Evolutionary conservation across 257 asterid species (phyloP), one percentile per base, ranked within the genome.

Genomic region (Asclepias syriaca): DNA sequence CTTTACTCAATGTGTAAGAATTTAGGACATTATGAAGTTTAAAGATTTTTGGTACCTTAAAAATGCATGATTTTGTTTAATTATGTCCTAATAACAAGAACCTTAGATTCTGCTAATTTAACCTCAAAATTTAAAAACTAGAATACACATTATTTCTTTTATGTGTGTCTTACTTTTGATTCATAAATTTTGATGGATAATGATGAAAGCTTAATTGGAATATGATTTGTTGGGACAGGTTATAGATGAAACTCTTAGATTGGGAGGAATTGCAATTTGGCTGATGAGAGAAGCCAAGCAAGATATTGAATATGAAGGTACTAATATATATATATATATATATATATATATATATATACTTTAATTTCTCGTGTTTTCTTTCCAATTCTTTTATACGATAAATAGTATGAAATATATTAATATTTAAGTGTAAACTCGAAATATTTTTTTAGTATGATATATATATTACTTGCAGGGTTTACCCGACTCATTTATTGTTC

Each of bases 241-340:
- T 13, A 93, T 87, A 46, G 98, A 93, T 59, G 98, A 93, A 85
- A 83, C 95, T 70, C 98, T 90, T 72, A 83, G 98, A 60, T 67
- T 89, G 19, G 98, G 92, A 15, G 97, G 96, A 37, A 90, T 93
- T 65, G 97, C 98, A 48, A 90, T 93, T 77, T 93, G 97, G 97
- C 77, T 93, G 84, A 85, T 87, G 97, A 84, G 98, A 80, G 98
- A 93, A 87, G 93, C 97, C 72, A 93, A 84, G 70, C 82, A 84
- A 27, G 87, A 87, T 13, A 81, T 90, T 51, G 82, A 79, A 81
- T 90, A 89, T 76, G 84, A 84, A 84, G 95, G 97, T 90, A 81
- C 9, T 1, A 43, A 34, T 34, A 34, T 34, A 34, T 34, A 34
- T 34, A 34, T 34, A 34, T 34, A 34, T 34, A 34, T 34, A 34